Percentiles rank a stretch among this genome's conserved stretches.
phyloP scores from a whole-genome alignment of 2,329 filamentous ascomycete species.

The Penicillium hordei region DNA sequence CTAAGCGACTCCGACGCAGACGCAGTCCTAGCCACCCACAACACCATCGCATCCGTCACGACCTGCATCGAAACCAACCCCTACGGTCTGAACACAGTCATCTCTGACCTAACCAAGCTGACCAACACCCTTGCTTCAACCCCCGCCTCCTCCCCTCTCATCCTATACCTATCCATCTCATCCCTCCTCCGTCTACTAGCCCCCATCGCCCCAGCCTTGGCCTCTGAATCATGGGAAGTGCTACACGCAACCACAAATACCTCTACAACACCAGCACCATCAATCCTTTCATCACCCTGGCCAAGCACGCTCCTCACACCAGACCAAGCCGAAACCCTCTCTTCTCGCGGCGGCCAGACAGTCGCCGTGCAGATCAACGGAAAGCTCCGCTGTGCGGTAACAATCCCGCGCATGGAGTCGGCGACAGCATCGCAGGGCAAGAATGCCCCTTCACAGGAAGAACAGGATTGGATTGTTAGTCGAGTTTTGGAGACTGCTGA shows the following conservation, averaged over 20 bases:
- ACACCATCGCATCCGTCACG: constrained; percentile 66
- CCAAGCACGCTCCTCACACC: constrained; percentile 50
- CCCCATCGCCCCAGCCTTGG: constrained; percentile 75
- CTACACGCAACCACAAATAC: constrained; percentile 42
- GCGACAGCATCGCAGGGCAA: constrained; percentile 29
- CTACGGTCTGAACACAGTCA: constrained; percentile 76
- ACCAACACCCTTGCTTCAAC: constrained; percentile 66
- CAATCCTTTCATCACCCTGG: constrained; percentile 56
- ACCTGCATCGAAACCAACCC: constrained; percentile 67
- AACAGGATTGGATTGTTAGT: constrained; percentile 62
- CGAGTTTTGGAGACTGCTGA: constrained; percentile 62
- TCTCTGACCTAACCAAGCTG: constrained; percentile 79
- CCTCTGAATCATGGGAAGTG: constrained; percentile 75
- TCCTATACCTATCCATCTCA: constrained; percentile 49
- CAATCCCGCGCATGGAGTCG: constrained; percentile 56
- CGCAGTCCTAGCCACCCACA: constrained; percentile 67
- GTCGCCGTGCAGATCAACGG: constrained; percentile 75
- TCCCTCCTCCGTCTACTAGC: constrained; percentile 70
- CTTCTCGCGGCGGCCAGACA: constrained; percentile 51
- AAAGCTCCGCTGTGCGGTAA: constrained; percentile 68
- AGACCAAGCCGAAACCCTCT: constrained; percentile 45
- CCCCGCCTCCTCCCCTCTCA: constrained; percentile 39
- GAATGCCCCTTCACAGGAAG: constrained; percentile 25
- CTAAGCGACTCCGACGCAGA: constrained; percentile 40
- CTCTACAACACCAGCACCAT: constrained; percentile 19